Base-by-base conservation (phyloP, 371 early-diverging fungal genomes). In the Mucor mucedo region DNA sequence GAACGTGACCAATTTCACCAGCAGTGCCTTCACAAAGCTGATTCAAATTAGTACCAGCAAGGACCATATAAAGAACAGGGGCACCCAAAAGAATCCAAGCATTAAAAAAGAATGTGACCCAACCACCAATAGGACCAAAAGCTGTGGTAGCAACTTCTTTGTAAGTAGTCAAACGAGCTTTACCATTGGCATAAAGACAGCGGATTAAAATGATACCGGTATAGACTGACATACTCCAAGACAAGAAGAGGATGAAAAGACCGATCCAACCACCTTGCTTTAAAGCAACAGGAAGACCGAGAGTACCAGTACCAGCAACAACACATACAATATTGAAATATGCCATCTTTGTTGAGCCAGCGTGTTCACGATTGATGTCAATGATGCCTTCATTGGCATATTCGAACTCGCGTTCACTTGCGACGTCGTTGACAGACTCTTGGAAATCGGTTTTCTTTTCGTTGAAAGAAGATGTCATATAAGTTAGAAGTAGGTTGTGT, bases 201-300 rank as follows among this genome's bases (percentile, higher is more conserved):
- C 64, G 64, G 10, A 73, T 57, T 41, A 80, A 60, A 13, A 80
- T 61, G 11, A 70, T 66, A 41, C 74, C 77, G 5, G 73, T 71
- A 39, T 80, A 77, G 38, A 89, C 76, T 33, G 93, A 88, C 70
- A 93, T 90, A 8, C 83, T 68, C 58, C 91, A 92, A 4, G 92
- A 82, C 29, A 95, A 75, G 6, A 88, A 71, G 10, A 96, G 73
- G 63, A 94, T 83, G 13, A 87, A 33, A 2, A 93, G 58, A 42
- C 90, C 91, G n/a, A 89, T 69, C 95, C 95, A 95, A 7, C 94
- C 94, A 49, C 90, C 90, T 82, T 54, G 85, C 79, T 78, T 81
- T 35, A 93, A 75, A 5, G 92, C 89, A 56, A 83, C 88, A 10
- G 94, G 92, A 8, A 94, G 75, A 61, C 92, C 93, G 14, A 94